These are phyloP conservation scores for Aspergillus affinis DNA, from an alignment of 495 filamentous ascomycete genomes.

Conservation along the genomic window DNA sequence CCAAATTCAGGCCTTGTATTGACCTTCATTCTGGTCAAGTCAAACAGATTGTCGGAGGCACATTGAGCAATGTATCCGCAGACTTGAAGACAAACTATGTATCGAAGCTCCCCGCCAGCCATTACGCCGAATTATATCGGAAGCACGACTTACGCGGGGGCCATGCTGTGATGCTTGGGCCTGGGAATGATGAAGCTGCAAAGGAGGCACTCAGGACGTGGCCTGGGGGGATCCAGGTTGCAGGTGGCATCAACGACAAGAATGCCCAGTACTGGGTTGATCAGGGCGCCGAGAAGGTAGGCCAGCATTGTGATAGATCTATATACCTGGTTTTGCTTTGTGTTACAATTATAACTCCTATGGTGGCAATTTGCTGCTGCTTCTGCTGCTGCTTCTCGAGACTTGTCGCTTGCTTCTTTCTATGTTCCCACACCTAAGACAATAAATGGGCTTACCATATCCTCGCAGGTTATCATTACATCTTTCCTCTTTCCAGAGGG, in stretches of 20 bases:
- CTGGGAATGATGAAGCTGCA: constrained; percentile 79
- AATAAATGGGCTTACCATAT: constrained; percentile 12
- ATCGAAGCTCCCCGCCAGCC: constrained; percentile 72
- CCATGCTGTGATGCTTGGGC: constrained; percentile 95
- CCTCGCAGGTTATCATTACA: constrained; percentile 78
- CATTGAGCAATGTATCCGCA: constrained; percentile 63
- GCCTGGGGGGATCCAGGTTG: constrained; percentile 78
- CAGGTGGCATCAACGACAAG: constrained; percentile 81
- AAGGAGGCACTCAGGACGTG: constrained; percentile 72
- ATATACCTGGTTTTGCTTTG: neutral
- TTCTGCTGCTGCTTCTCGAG: neutral
- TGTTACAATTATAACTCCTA: neutral
- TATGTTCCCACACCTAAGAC: constrained; percentile 18
- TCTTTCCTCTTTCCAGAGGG: constrained; percentile 82
- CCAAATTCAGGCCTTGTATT: constrained; percentile 92
- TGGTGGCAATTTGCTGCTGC: neutral
- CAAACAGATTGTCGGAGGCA: constrained; percentile 97
- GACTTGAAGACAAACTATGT: constrained; percentile 88
- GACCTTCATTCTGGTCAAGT: constrained; percentile 94
- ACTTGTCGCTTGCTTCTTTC: constrained; percentile 4
- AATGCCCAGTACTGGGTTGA: constrained; percentile 89
- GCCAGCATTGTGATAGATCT: constrained; percentile 11
- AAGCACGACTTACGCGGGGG: constrained; percentile 70
- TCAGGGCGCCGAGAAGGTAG: constrained; percentile 84
- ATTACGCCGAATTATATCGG: constrained; percentile 80